These are phyloP conservation scores for Leccinum olivaceopallidum DNA, from an alignment of 768 basidiomycete species.

Conservation along the genomic window DNA sequence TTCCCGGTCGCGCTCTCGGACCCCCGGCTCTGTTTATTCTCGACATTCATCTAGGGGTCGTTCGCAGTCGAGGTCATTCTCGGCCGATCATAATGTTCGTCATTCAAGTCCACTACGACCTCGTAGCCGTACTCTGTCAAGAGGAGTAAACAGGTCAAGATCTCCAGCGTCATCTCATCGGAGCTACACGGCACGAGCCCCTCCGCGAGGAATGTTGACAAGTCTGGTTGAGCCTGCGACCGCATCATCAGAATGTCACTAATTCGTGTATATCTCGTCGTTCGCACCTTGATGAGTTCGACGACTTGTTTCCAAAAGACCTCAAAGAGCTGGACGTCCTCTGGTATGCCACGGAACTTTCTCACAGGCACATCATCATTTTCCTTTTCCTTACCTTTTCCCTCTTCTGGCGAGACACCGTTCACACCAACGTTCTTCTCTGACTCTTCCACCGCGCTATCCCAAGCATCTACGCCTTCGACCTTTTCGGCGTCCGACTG, in stretches of 20 bases:
- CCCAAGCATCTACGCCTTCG: constrained; percentile 10
- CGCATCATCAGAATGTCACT: too few relatives aligned
- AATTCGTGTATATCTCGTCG: too few relatives aligned
- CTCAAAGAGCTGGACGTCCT: too few relatives aligned
- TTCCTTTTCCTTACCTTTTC: too few relatives aligned
- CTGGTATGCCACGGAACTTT: too few relatives aligned
- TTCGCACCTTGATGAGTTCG: too few relatives aligned
- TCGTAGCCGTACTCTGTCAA: constrained; percentile 51
- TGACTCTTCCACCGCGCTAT: too few relatives aligned
- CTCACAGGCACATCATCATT: too few relatives aligned
- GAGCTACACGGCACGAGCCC: constrained; percentile 36
- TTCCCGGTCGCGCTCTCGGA: constrained; percentile 53
- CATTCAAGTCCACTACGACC: constrained; percentile 49
- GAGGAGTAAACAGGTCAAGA: constrained; percentile 37
- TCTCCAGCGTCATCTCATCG: constrained; percentile 48
- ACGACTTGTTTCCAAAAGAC: too few relatives aligned
- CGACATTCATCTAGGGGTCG: constrained; percentile 63
- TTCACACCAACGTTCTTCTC: too few relatives aligned
- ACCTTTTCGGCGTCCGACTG: constrained; percentile 24
- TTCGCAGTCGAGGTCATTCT: constrained; percentile 60
- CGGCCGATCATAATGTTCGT: constrained; percentile 58
- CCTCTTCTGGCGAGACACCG: too few relatives aligned
- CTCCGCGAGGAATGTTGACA: constrained; percentile 32
- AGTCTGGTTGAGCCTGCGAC: too few relatives aligned
- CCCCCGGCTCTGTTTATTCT: constrained; percentile 65